Conservation (phyloP, 345 rosid species). For the Gossypium rotundifolium region DNA sequence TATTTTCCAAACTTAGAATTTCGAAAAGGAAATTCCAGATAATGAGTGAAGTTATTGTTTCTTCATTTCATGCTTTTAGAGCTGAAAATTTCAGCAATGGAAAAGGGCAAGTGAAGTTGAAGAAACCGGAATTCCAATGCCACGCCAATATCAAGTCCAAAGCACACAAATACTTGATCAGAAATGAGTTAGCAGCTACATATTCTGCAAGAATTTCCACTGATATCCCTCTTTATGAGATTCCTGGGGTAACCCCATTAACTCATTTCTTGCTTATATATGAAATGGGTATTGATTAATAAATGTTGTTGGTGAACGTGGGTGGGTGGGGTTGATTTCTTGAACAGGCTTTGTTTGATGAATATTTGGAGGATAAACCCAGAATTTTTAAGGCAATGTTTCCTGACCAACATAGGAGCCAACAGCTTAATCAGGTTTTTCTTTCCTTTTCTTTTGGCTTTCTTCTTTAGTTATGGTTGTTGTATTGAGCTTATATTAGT, state of each 20-base stretch:
- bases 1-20: not conserved
- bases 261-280: not conserved
- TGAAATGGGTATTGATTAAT: not conserved
- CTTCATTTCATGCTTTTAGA: constrained; percentile 23
- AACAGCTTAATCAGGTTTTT: constrained; percentile 58
- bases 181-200: constrained; percentile 35
- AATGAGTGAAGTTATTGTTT: constrained; percentile 31
- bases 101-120: constrained; percentile 20
- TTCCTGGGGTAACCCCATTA: constrained; percentile 57
- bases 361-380: constrained; percentile 66
- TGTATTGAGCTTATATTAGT: not conserved
- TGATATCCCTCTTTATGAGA: constrained; percentile 69
- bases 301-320: not conserved
- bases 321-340: not conserved
- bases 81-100: constrained; percentile 15
- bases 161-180: constrained; percentile 8
- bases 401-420: constrained; percentile 66
- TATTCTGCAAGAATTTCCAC: constrained; percentile 67
- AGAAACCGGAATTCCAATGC: constrained; percentile 23
- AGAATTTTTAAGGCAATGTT: constrained; percentile 84
- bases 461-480: not conserved
- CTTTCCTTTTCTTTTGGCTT: not conserved
- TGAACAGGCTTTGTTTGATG: constrained; percentile 75
- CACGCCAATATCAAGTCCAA: constrained; percentile 18
- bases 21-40: not conserved